Conservation (phyloP, 73 alveolate genomes). For the Durusdinium trenchii region DNA sequence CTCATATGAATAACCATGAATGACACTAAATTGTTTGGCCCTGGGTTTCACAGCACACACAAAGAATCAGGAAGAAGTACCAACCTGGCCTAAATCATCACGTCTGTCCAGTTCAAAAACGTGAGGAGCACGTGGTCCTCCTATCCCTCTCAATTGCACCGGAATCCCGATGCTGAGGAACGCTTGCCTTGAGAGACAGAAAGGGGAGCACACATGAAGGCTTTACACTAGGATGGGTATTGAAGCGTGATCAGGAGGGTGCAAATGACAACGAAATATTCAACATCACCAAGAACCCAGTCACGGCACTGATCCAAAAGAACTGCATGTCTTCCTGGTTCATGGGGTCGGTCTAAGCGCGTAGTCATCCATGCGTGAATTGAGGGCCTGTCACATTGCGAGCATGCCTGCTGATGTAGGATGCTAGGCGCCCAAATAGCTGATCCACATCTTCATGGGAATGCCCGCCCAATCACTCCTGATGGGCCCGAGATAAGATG, state of each 20-base stretch:
- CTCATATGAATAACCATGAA: no score
- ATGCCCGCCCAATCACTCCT: neutral
- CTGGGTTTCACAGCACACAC: no score
- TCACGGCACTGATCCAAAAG: neutral
- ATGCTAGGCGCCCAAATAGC: neutral
- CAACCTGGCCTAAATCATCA: neutral
- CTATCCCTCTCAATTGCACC: neutral
- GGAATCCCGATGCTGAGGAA: neutral
- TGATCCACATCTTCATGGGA: slow-evolving; percentile 6
- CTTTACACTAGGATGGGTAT: no score
- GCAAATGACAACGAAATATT: no score
- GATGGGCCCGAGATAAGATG: no score
- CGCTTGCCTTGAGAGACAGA: no score
- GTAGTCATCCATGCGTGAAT: neutral
- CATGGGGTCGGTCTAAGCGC: neutral
- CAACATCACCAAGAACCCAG: neutral
- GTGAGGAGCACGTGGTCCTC: neutral
- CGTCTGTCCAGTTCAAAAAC: neutral
- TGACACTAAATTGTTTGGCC: no score
- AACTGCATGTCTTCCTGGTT: neutral
- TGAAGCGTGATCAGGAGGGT: no score
- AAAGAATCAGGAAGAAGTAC: no score
- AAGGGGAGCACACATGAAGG: no score
- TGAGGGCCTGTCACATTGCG: neutral
- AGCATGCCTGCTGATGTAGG: neutral